Conservation (phyloP, 2,329 filamentous ascomycete species). For the Xylariaceae sp. region DNA sequence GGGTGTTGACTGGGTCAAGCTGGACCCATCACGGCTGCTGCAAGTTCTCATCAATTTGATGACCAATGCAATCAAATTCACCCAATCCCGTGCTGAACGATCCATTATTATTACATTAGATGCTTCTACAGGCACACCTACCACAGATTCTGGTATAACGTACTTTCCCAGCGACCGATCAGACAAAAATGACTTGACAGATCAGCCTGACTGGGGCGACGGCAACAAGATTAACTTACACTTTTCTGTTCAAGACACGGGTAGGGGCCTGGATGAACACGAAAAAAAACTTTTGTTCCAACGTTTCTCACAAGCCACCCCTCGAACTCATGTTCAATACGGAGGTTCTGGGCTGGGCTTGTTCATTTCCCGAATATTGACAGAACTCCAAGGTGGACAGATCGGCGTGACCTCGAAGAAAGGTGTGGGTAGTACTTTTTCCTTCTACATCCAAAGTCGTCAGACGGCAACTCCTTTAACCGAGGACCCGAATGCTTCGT, state of each 20-base stretch:
- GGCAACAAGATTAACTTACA: slow-evolving; percentile 70
- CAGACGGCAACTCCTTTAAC: slow-evolving; percentile 44
- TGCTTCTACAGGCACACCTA: slow-evolving; percentile 53
- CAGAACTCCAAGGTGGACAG: slow-evolving; percentile 73
- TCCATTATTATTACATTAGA: slow-evolving; percentile 62
- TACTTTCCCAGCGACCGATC: slow-evolving; percentile 47
- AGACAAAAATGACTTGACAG: slow-evolving; percentile 42
- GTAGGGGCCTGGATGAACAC: slow-evolving; percentile 60
- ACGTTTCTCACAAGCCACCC: slow-evolving; percentile 64
- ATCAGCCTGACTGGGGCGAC: slow-evolving; percentile 63
- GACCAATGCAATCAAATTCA: slow-evolving; percentile 63
- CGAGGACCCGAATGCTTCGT: slow-evolving; percentile 32
- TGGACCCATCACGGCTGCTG: slow-evolving; percentile 70
- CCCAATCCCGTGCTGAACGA: slow-evolving; percentile 55
- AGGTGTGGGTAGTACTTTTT: slow-evolving; percentile 69
- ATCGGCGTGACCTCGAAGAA: slow-evolving; percentile 67
- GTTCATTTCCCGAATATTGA: slow-evolving; percentile 73
- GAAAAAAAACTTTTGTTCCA: slow-evolving; percentile 65
- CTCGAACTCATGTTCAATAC: slow-evolving; percentile 68
- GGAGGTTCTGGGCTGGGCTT: slow-evolving; percentile 67
- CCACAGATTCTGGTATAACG: slow-evolving; percentile 37
- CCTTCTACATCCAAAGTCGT: slow-evolving; percentile 69
- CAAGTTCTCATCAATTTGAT: slow-evolving; percentile 76
- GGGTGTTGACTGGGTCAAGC: slow-evolving; percentile 65
- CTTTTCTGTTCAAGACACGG: slow-evolving; percentile 69